phyloP scores from a whole-genome alignment of 495 filamentous ascomycete genomes.

The Saxophila tyrrhenica region DNA sequence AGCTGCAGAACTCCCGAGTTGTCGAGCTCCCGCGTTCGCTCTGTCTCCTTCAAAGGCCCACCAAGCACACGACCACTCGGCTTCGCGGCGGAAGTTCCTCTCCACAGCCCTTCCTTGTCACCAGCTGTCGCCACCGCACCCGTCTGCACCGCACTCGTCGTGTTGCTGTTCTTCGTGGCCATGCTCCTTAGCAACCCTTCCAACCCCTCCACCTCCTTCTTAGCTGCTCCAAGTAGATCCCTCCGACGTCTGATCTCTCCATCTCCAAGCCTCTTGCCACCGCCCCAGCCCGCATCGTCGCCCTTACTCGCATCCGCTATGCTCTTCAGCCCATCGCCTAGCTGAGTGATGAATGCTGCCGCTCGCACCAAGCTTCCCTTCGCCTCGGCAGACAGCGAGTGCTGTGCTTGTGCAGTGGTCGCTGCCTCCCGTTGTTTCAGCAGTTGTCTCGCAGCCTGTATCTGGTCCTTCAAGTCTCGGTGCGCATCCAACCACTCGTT shows the following conservation, averaged over 20 bases:
- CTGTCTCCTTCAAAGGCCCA: conserved; percentile 62
- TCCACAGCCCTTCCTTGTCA: conserved; percentile 47
- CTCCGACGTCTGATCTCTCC: conserved; percentile 76
- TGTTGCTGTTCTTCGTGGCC: conserved; percentile 39
- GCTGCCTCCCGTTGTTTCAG: conserved; percentile 69
- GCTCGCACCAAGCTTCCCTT: conserved; percentile 73
- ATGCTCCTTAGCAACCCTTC: conserved; percentile 70
- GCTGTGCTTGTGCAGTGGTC: conserved; percentile 49
- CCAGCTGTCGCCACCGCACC: conserved; percentile 21
- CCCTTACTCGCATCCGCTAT: conserved; percentile 28
- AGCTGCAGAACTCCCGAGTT: conserved; percentile 81
- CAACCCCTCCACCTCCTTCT: conserved; percentile 75
- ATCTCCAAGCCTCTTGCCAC: conserved; percentile 48
- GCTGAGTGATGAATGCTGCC: conserved; percentile 48
- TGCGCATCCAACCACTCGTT: conserved; percentile 79
- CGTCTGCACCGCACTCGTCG: not conserved
- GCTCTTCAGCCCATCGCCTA: conserved; percentile 61
- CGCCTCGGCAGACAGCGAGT: conserved; percentile 70
- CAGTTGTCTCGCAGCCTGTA: conserved; percentile 71
- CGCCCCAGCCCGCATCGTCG: conserved; percentile 27
- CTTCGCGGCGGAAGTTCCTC: conserved; percentile 22
- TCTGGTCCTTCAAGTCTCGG: conserved; percentile 64
- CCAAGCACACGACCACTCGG: conserved; percentile 56
- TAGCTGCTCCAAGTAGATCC: conserved; percentile 65
- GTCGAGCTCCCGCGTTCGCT: conserved; percentile 75